Percentiles rank a stretch among this genome's conserved stretches.
Conservation (phyloP, 2,329 filamentous ascomycete species). For the Cytospora schulzeri region DNA sequence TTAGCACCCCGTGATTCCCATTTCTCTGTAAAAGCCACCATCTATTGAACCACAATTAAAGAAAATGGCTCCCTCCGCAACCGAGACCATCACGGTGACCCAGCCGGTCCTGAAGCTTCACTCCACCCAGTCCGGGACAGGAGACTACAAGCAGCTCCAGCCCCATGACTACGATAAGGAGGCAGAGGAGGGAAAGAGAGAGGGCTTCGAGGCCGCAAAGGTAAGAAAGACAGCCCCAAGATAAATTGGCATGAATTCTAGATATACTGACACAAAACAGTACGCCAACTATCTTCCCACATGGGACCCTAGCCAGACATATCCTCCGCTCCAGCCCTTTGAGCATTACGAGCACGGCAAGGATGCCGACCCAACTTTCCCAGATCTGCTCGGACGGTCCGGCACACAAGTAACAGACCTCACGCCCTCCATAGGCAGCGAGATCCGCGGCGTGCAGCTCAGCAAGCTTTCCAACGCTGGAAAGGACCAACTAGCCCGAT, state of each 20-base stretch:
- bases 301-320: slow-evolving; percentile 61
- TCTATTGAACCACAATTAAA: slow-evolving; percentile 45
- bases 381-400: slow-evolving; percentile 59
- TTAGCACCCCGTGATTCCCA: neutral
- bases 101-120: slow-evolving; percentile 34
- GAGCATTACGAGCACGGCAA: slow-evolving; percentile 71
- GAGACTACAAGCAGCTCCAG: slow-evolving; percentile 33
- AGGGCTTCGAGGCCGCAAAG: slow-evolving; percentile 29
- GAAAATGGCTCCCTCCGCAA: slow-evolving; percentile 41
- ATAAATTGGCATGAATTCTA: neutral
- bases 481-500: slow-evolving; percentile 70
- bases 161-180: slow-evolving; percentile 25
- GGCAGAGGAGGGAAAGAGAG: slow-evolving; percentile 29
- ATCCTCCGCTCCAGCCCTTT: slow-evolving; percentile 64
- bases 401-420: slow-evolving; percentile 56
- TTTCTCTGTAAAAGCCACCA: neutral
- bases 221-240: slow-evolving; percentile 11
- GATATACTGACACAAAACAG: slow-evolving; percentile 30
- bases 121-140: slow-evolving; percentile 44
- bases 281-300: slow-evolving; percentile 68
- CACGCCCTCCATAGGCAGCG: slow-evolving; percentile 68
- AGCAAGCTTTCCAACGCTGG: slow-evolving; percentile 62
- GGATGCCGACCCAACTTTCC: slow-evolving; percentile 65
- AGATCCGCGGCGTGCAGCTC: slow-evolving; percentile 68
- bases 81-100: slow-evolving; percentile 35